Conservation (phyloP, 495 filamentous ascomycete species). For the Tuber aestivum region DNA sequence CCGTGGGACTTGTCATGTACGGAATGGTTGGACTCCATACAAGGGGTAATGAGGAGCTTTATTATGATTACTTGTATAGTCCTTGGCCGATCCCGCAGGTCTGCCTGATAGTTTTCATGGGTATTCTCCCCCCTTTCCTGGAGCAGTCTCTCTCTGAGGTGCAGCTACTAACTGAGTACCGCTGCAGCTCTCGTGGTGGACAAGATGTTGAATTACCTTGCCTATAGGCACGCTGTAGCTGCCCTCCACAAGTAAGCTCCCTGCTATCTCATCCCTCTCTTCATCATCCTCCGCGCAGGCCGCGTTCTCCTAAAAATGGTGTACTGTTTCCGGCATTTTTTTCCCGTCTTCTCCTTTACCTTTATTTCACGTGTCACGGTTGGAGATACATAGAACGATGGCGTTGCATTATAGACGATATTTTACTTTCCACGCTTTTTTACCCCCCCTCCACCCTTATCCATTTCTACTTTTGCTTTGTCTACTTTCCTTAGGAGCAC, state of each 20-base stretch:
- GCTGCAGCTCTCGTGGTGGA: conserved; percentile 19
- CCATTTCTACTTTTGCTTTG: neutral
- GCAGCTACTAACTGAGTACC: conserved; percentile 7
- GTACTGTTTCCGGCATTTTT: neutral
- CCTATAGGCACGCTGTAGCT: conserved; percentile 11
- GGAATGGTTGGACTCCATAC: conserved; percentile 21
- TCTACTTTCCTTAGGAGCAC: neutral
- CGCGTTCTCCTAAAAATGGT: neutral
- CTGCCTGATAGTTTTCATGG: conserved; percentile 25
- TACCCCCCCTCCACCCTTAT: neutral
- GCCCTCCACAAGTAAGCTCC: conserved; percentile 1
- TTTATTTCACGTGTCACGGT: neutral
- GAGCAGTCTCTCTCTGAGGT: neutral
- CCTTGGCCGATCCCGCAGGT: conserved; percentile 35
- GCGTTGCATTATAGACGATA: neutral
- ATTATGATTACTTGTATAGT: conserved; percentile 19
- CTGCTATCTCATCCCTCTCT: neutral
- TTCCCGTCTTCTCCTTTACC: neutral
- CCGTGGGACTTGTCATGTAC: conserved; percentile 14
- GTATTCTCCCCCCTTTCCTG: conserved; percentile 16
- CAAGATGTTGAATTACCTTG: conserved; percentile 25
- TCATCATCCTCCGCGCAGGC: neutral
- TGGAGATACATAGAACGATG: neutral
- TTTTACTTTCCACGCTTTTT: neutral
- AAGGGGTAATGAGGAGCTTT: neutral